phyloP scores from a whole-genome alignment of 257 asterid genomes.

The Striga asiatica region DNA sequence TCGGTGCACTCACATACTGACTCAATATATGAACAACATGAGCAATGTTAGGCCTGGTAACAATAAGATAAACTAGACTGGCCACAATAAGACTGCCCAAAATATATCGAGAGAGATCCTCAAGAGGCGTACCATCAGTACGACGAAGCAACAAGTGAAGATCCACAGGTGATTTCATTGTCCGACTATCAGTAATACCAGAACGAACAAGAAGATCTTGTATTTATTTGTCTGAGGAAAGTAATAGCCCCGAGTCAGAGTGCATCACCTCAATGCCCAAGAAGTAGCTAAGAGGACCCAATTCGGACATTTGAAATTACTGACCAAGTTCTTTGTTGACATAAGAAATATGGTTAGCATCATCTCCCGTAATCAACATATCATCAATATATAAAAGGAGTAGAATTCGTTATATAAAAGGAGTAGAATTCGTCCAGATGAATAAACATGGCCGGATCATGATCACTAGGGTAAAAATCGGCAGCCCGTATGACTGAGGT shows the following conservation, averaged over 20 bases:
- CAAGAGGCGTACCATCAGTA: too few species aligned
- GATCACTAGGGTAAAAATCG: neutral
- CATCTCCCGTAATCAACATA: neutral
- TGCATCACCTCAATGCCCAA: too few species aligned
- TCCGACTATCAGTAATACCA: too few species aligned
- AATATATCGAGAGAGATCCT: neutral
- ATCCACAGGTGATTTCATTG: too few species aligned
- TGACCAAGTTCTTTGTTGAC: too few species aligned
- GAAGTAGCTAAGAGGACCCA: too few species aligned
- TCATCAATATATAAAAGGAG: neutral
- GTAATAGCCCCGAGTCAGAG: too few species aligned
- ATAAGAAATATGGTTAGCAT: too few species aligned
- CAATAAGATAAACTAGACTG: neutral
- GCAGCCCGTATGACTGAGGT: neutral
- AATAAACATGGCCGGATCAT: neutral
- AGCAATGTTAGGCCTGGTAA: neutral
- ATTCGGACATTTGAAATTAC: too few species aligned
- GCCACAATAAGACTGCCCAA: neutral
- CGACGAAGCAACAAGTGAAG: neutral
- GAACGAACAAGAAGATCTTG: too few species aligned
- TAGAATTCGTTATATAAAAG: too few species aligned
- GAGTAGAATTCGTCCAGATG: neutral
- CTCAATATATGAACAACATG: neutral
- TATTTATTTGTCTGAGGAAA: too few species aligned
- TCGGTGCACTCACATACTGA: neutral